A percentile compares a stretch with the other conserved stretches of the same genome.
These are phyloP conservation scores for Phoma sp. DNA, from an alignment of 2,329 filamentous ascomycete genomes.

Conservation along the genomic window DNA sequence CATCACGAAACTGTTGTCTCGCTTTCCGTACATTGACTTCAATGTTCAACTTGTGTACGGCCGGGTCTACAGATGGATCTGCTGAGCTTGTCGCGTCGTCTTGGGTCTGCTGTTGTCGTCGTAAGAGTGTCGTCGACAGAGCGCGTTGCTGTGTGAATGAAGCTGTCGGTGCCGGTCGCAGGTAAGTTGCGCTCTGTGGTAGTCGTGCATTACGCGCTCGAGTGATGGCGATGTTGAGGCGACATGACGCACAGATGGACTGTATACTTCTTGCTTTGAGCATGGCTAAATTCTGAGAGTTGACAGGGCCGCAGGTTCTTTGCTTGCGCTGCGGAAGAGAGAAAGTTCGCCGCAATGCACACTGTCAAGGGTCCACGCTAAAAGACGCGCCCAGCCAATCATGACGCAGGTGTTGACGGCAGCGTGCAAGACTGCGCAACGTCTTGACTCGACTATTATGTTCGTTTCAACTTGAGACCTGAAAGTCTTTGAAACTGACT, in stretches of 20 bases:
- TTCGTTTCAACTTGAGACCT: no score
- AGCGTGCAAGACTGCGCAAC: no score
- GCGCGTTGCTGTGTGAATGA: constrained; percentile 27
- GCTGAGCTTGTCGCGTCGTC: background rate
- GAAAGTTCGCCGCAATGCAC: constrained; percentile 40
- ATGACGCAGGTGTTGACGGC: constrained; percentile 9
- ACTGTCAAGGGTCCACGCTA: constrained; percentile 31
- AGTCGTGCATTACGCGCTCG: constrained; percentile 35
- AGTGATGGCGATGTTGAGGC: constrained; percentile 36
- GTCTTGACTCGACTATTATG: background rate
- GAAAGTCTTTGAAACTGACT: no score
- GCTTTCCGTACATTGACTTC: constrained; percentile 73
- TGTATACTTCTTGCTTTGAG: constrained; percentile 37
- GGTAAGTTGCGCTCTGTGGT: constrained; percentile 18
- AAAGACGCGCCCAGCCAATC: constrained; percentile 28
- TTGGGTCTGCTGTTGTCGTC: constrained; percentile 15
- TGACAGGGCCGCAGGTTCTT: constrained; percentile 9
- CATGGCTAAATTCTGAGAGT: constrained; percentile 31
- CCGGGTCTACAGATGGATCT: constrained; percentile 1
- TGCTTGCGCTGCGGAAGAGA: constrained; percentile 12
- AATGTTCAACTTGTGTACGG: constrained; percentile 46
- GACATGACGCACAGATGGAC: constrained; percentile 43
- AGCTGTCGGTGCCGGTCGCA: constrained; percentile 20
- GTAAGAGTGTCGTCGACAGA: constrained; percentile 28
- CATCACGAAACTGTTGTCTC: constrained; percentile 77